phyloP scores from a whole-genome alignment of 371 early-diverging fungal species.

The Circinella umbellata region DNA sequence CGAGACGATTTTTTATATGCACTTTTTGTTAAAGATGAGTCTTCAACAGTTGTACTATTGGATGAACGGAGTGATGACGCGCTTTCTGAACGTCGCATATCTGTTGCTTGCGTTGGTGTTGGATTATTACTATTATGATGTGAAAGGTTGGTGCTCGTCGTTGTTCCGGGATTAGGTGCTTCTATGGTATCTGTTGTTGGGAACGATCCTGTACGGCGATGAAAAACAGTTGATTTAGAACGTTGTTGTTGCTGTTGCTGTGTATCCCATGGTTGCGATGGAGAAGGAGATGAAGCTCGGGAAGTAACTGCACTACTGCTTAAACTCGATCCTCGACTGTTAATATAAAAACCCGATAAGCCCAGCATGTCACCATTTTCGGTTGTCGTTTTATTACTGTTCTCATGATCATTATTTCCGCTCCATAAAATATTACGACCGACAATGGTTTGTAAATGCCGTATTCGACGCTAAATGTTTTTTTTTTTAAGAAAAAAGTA shows the following conservation, averaged over 20 bases:
- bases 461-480: conserved; percentile 39
- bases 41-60: conserved; percentile 38
- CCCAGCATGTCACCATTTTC: conserved; percentile 12
- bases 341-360: neutral
- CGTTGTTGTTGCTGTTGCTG: neutral
- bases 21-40: conserved; percentile 44
- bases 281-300: conserved; percentile 32
- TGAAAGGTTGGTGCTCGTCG: neutral
- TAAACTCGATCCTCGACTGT: conserved; percentile 20
- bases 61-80: conserved; percentile 28
- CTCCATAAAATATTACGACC: conserved; percentile 49
- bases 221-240: conserved; percentile 8
- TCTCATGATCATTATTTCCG: conserved; percentile 11
- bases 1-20: conserved; percentile 34
- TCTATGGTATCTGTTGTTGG: conserved; percentile 6
- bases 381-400: neutral
- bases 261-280: conserved; percentile 2
- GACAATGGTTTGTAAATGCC: conserved; percentile 44
- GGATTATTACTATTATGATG: neutral
- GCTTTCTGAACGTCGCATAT: conserved; percentile 42
- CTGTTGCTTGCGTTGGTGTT: neutral
- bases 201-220: conserved; percentile 20
- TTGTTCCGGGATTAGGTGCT: neutral
- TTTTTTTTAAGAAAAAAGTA: neutral
- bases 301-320: conserved; percentile 25